phyloP scores from a whole-genome alignment of 371 early-diverging fungal genomes.

The Mortierella sp. region DNA sequence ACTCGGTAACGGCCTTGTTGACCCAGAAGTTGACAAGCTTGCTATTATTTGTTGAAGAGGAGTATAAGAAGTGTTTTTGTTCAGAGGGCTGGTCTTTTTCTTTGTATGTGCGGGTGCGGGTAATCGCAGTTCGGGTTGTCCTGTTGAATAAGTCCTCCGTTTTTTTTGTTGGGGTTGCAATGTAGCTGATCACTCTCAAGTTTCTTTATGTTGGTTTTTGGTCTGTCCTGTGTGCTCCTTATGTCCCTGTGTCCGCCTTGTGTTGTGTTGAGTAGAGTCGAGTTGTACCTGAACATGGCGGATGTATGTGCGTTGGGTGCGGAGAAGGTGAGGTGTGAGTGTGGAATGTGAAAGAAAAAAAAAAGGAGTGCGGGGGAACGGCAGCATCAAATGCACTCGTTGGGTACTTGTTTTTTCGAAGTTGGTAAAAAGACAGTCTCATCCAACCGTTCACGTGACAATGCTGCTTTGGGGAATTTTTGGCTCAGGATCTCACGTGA shows the following conservation, averaged over 20 bases:
- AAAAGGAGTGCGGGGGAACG: not conserved
- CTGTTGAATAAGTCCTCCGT: not conserved
- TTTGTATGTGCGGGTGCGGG: not conserved
- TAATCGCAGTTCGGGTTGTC: not conserved
- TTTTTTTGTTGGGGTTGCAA: not conserved
- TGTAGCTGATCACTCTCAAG: not conserved
- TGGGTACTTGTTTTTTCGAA: not conserved
- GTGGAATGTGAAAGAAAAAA: not conserved
- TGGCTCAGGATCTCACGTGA: not conserved
- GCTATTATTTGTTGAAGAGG: constrained; percentile 19
- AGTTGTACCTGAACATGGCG: constrained; percentile 11
- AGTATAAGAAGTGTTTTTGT: not conserved
- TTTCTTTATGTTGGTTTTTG: not conserved
- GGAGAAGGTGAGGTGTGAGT: not conserved
- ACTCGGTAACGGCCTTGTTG: constrained; percentile 60
- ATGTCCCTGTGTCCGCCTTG: not conserved
- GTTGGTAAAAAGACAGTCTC: not conserved
- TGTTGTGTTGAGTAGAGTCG: not conserved
- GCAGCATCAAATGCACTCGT: not conserved
- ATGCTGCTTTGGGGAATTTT: no score
- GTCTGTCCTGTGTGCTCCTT: not conserved
- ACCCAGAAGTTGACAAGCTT: constrained; percentile 60
- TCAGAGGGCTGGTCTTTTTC: not conserved
- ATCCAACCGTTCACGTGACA: no score
- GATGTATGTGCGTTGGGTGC: not conserved